Percentiles rank a stretch among this genome's conserved stretches.
Conservation (phyloP, 768 basidiomycete genomes). For the Galerina marginata region DNA sequence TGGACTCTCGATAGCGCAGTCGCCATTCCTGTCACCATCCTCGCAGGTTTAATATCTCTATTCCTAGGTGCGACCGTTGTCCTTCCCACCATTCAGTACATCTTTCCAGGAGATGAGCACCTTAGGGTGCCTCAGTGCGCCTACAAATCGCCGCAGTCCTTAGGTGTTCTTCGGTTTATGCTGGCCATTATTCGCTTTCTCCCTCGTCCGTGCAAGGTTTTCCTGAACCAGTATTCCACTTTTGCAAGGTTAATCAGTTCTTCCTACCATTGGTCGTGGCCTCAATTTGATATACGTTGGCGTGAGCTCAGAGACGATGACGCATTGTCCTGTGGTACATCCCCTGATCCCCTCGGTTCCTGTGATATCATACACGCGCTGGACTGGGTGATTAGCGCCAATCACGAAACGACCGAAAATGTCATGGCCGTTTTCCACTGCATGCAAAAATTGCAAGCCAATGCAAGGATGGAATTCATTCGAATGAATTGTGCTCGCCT, state of each 20-base stretch:
- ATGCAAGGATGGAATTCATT: background rate
- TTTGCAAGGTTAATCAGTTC: conserved; percentile 7
- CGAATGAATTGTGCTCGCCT: conserved; percentile 6
- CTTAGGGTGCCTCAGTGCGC: conserved; percentile 10
- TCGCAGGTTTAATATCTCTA: background rate
- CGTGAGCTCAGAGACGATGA: conserved; percentile 3
- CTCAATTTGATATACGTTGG: conserved; percentile 14
- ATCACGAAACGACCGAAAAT: conserved; percentile 7
- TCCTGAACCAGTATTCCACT: background rate
- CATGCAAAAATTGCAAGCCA: conserved; percentile 6
- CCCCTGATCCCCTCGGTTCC: background rate
- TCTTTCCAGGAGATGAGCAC: conserved; percentile 1
- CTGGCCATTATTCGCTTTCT: background rate
- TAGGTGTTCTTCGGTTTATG: conserved; percentile 13
- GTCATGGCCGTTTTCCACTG: conserved; percentile 5
- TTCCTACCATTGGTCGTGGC: conserved; percentile 11
- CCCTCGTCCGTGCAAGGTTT: background rate
- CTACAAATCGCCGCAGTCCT: conserved; percentile 16
- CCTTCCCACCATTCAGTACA: conserved; percentile 8
- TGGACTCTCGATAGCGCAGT: conserved; percentile 9
- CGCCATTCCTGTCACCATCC: conserved; percentile 9
- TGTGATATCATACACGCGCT: conserved; percentile 8
- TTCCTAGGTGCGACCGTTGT: conserved; percentile 5
- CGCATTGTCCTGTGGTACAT: background rate
- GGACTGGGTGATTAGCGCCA: conserved; percentile 7